phyloP scores from a whole-genome alignment of 768 basidiomycete species.

The Lactarius hengduanensis region DNA sequence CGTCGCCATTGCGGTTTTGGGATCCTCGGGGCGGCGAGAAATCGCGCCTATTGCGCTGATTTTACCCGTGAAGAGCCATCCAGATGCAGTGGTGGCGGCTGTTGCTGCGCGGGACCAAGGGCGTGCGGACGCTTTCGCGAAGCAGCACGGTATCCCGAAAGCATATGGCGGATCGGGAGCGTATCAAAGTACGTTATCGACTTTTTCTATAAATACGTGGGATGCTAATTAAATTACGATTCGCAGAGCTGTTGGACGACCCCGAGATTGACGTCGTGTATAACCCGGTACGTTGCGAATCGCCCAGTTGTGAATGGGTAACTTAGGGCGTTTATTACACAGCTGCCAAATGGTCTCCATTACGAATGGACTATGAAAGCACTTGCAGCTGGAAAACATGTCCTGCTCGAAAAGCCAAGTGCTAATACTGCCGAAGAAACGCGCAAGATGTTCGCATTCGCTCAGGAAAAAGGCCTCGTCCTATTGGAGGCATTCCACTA shows the following conservation, averaged over 20 bases:
- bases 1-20: constrained; percentile 41
- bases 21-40: constrained; percentile 50
- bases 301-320: not conserved
- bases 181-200: constrained; percentile 48
- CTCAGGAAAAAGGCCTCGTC: constrained; percentile 48
- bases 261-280: constrained; percentile 54
- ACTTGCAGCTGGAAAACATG: constrained; percentile 60
- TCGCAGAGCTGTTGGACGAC: constrained; percentile 49
- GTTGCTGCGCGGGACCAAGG: constrained; percentile 56
- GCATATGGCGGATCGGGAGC: constrained; percentile 46
- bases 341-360: constrained; percentile 61
- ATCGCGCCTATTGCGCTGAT: constrained; percentile 55
- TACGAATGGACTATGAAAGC: constrained; percentile 69
- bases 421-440: constrained; percentile 53
- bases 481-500: constrained; percentile 64
- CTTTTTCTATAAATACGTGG: not conserved
- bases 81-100: constrained; percentile 54
- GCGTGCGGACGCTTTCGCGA: constrained; percentile 50
- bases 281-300: constrained; percentile 45
- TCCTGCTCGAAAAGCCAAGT: constrained; percentile 61
- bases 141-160: constrained; percentile 51
- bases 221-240: not conserved
- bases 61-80: constrained; percentile 49
- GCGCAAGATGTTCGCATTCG: constrained; percentile 49
- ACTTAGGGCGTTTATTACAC: not conserved